Percentiles rank a stretch among this genome's conserved stretches.
These are phyloP conservation scores for Handroanthus guayacan DNA, from an alignment of 257 asterid genomes.

Conservation along the genomic window DNA sequence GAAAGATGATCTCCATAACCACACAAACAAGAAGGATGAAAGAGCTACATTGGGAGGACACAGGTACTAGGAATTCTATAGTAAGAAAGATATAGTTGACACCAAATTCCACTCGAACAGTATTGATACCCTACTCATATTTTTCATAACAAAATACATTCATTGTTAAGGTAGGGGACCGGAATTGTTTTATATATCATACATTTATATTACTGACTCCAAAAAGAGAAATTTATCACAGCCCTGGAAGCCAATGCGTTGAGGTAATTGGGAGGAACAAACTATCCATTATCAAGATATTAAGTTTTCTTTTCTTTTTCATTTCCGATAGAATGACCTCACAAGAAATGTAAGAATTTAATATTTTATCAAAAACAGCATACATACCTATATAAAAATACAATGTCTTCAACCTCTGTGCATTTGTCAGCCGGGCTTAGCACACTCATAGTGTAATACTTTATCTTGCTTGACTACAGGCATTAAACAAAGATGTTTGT, in stretches of 20 bases:
- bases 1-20: constrained; percentile 26
- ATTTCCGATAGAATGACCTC: constrained; percentile 10
- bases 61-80: background rate
- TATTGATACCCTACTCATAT: background rate
- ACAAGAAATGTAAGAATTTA: background rate
- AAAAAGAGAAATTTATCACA: background rate
- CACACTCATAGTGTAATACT: constrained; percentile 94
- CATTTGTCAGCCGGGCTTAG: constrained; percentile 70
- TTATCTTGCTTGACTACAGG: constrained; percentile 79
- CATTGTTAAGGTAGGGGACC: constrained; percentile 5
- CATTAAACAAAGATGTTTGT: constrained; percentile 27
- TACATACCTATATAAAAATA: constrained; percentile 77
- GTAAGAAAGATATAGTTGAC: background rate
- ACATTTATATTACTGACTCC: constrained; percentile 9
- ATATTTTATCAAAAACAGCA: constrained; percentile 23
- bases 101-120: background rate
- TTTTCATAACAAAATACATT: background rate
- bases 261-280: constrained; percentile 16
- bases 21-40: constrained; percentile 9
- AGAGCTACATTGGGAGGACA: background rate
- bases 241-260: constrained; percentile 14
- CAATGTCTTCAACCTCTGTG: constrained; percentile 76
- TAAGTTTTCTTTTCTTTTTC: constrained; percentile 2
- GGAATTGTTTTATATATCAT: background rate
- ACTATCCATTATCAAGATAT: background rate